Evolutionary conservation across 140 eudicot species (phyloP).

Genomic region (Bidens hawaiensis): DNA sequence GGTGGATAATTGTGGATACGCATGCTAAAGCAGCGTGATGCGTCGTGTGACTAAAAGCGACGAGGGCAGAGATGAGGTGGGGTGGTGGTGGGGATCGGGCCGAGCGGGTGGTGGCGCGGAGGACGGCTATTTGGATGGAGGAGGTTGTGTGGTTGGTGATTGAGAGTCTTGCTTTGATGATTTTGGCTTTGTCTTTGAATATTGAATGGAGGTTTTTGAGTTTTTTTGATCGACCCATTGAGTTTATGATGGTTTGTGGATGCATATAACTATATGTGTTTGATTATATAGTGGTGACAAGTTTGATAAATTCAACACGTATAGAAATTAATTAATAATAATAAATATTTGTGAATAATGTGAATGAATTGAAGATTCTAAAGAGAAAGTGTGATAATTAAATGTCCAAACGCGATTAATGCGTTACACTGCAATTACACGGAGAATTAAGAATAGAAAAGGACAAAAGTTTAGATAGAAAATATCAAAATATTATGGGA

Average conservation of each 20-base stretch:
- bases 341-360: not conserved
- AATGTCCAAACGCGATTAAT: constrained; percentile 14
- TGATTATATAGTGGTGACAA: constrained; percentile 10
- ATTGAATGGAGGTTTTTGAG: constrained; percentile 35
- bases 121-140: constrained; percentile 42
- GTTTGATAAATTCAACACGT: not conserved
- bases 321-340: not conserved
- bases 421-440: constrained; percentile 25
- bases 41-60: constrained; percentile 33
- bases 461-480: not conserved
- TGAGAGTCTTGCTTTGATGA: constrained; percentile 49
- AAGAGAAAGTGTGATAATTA: not conserved
- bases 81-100: constrained; percentile 43
- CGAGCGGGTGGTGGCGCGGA: constrained; percentile 60
- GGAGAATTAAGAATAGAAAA: constrained; percentile 8
- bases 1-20: constrained; percentile 43
- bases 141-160: constrained; percentile 40
- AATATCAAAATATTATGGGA: too few species aligned
- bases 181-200: constrained; percentile 62
- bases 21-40: constrained; percentile 39
- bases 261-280: not conserved
- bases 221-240: constrained; percentile 29
- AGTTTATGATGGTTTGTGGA: not conserved
- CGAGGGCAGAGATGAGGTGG: constrained; percentile 42
- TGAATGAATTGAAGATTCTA: not conserved